phyloP scores from a whole-genome alignment of 345 rosid genomes.

The Lumnitzera racemosa region DNA sequence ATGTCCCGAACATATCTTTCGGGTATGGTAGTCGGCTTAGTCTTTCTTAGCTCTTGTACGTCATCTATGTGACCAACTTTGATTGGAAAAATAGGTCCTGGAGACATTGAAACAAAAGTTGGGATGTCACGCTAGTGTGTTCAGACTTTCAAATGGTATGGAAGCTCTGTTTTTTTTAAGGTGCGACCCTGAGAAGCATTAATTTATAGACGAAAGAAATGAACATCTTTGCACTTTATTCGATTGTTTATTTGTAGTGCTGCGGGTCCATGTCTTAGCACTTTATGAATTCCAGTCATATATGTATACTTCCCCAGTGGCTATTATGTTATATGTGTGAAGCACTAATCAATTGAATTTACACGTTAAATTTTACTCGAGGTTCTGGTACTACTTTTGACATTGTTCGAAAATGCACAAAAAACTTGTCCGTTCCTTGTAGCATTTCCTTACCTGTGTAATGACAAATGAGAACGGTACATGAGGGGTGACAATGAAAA shows the following conservation, averaged over 20 bases:
- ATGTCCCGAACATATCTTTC: conserved; percentile 62
- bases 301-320: neutral
- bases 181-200: conserved; percentile 6
- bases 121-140: no score
- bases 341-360: no score
- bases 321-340: neutral
- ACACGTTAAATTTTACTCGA: no score
- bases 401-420: no score
- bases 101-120: conserved; percentile 40
- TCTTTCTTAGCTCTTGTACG: conserved; percentile 77
- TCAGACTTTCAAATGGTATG: no score
- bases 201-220: conserved; percentile 23
- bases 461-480: neutral
- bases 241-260: neutral
- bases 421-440: neutral
- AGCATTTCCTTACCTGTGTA: neutral
- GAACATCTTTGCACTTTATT: neutral
- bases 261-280: conserved; percentile 10
- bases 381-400: no score
- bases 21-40: conserved; percentile 55
- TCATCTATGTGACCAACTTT: conserved; percentile 80
- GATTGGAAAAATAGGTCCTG: conserved; percentile 39
- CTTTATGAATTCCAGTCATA: conserved; percentile 1
- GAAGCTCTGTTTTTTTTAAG: conserved; percentile 1
- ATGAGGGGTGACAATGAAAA: neutral